These are phyloP conservation scores for Dactylonectria macrodidyma DNA, from an alignment of 2,329 filamentous ascomycete species.

Conservation along the genomic window DNA sequence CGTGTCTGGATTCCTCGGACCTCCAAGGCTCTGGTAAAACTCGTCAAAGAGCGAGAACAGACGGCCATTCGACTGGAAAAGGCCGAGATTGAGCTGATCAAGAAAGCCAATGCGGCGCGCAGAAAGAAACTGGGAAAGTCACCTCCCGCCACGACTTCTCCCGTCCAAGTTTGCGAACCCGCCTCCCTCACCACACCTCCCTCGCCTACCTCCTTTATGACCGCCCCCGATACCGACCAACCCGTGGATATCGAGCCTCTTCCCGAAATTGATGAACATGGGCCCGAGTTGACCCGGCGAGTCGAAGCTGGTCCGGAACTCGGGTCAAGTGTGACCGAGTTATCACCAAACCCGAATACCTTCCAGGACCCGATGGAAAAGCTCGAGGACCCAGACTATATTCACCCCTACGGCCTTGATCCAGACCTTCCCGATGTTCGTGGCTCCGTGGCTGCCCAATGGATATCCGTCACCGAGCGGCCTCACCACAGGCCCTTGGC, in stretches of 20 bases:
- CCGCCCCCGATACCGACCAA: conserved; percentile 30
- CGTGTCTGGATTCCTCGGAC: conserved; percentile 89
- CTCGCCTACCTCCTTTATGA: conserved; percentile 34
- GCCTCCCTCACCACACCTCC: conserved; percentile 26
- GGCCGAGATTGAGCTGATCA: conserved; percentile 89
- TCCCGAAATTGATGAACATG: background rate
- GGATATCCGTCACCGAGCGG: conserved; percentile 80
- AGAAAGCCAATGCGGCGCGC: conserved; percentile 80
- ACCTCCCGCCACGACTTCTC: conserved; percentile 22
- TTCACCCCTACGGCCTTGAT: conserved; percentile 55
- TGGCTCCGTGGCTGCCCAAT: conserved; percentile 76
- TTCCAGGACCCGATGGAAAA: conserved; percentile 37
- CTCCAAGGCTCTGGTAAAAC: conserved; percentile 81
- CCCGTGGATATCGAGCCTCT: background rate
- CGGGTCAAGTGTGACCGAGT: conserved; percentile 34
- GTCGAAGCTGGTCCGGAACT: conserved; percentile 29
- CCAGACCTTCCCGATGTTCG: conserved; percentile 57
- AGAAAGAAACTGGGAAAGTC: conserved; percentile 62
- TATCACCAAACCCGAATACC: conserved; percentile 21
- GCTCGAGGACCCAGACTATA: conserved; percentile 52
- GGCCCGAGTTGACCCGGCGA: conserved; percentile 8
- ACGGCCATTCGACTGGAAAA: conserved; percentile 86
- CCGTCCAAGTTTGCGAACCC: conserved; percentile 29
- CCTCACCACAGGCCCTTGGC: conserved; percentile 80
- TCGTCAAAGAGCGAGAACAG: conserved; percentile 86